Evolutionary conservation across 176 grass and related monocot genomes (phyloP).

Genomic region (Thinopyrum elongatum): DNA sequence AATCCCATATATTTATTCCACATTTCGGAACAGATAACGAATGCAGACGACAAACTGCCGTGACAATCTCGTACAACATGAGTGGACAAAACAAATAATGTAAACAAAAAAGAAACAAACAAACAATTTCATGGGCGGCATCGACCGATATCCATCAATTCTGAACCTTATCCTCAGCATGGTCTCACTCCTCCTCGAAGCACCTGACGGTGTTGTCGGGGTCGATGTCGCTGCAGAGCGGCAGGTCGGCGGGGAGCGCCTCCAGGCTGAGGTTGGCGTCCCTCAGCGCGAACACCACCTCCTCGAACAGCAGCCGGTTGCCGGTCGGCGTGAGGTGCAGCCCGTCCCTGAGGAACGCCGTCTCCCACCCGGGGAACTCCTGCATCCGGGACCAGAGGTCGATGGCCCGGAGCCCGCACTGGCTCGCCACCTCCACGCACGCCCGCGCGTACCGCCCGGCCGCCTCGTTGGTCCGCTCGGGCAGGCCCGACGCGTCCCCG

Average conservation of each 20-base stretch:
- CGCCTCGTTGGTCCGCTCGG: slow-evolving; percentile 65
- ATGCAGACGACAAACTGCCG: not conserved
- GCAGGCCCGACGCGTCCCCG: slow-evolving; percentile 31
- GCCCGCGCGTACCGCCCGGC: slow-evolving; percentile 48
- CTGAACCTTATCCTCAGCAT: not conserved
- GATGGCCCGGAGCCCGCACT: slow-evolving; percentile 34
- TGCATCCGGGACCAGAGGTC: slow-evolving; percentile 77
- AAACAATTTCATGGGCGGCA: not conserved
- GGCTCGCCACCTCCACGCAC: slow-evolving; percentile 45
- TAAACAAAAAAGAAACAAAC: not conserved
- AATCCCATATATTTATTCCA: not conserved
- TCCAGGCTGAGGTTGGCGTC: slow-evolving; percentile 48
- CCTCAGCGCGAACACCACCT: slow-evolving; percentile 55
- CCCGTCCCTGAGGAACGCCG: slow-evolving; percentile 58
- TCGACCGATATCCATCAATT: not conserved
- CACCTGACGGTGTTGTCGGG: slow-evolving; percentile 36
- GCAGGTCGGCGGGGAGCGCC: slow-evolving; percentile 53
- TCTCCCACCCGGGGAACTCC: slow-evolving; percentile 58
- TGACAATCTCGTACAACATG: not conserved
- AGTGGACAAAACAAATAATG: not conserved
- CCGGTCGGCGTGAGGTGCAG: slow-evolving; percentile 62
- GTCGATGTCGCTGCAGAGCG: slow-evolving; percentile 52
- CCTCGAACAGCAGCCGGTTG: slow-evolving; percentile 65
- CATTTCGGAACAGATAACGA: not conserved
- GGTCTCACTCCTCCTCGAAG: not conserved